Base-by-base conservation (phyloP, 2,329 filamentous ascomycete species). In the Colletotrichum phormii region DNA sequence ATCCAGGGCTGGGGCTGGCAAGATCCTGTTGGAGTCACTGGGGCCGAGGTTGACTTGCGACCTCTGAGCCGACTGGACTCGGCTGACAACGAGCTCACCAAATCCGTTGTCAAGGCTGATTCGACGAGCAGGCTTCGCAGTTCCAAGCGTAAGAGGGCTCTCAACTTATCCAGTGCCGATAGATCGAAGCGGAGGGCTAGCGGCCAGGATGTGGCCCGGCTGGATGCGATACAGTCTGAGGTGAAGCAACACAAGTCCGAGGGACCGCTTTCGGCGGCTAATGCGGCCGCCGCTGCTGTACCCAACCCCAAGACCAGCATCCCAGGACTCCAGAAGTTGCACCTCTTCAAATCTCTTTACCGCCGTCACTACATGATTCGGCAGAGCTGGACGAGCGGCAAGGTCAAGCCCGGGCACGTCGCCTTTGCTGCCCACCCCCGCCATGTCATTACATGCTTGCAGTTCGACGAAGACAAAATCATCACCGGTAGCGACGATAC, bases 381-480 rank as follows among this genome's bases (percentile, higher is more conserved):
- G 59, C 92, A 94, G 80, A 95, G 93, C 80, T 99, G 97, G 97
- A 98, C 97, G 83, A 93, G 91, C 73, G 93, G 95, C 64, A 91
- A 92, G 73, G 89, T 95, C 37, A 94, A 95, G 82, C 97, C 97
- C 33, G 91, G 93, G 58, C 97, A 99, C 78, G 92, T 99, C 71
- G 97, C 97, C 5, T 98, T 99, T 82, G 92, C 95, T n/a, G 97
- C 97, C 5, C 97, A 99, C 80, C 95, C 97, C 73, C 92, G 95
- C 42, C 96, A 98, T 84, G 97, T 99, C 74, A 97, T 99, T 64
- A 99, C 97, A 18, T 99, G 97, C 80, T 88, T 99, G 66, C 95
- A 99, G 81, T 99, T 99, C 78, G 97, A 99, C 79, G 94, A 95
- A 61, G 95, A 99, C 86, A 98, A 98, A 84, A 98, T 99, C 76